Evolutionary conservation across 2,329 filamentous ascomycete species (phyloP), one percentile per base, ranked within the genome.

Genomic region (Colletotrichum sojae): DNA sequence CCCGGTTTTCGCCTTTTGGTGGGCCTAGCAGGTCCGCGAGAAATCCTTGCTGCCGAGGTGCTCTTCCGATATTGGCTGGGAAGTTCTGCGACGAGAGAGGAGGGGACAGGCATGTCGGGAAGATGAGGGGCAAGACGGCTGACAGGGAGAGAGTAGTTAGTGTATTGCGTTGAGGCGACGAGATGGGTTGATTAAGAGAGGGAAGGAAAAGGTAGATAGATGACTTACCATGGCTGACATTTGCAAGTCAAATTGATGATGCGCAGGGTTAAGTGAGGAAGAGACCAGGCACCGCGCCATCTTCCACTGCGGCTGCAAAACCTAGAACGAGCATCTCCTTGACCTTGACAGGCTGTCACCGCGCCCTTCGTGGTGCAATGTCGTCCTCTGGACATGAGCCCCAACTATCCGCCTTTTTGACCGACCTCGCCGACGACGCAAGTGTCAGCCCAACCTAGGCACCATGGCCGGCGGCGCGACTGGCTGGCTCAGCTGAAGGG

Each of bases 31-130:
- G 31, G 55, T 64, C 31, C 22, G 27, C 40, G 22, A 40, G 46
- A 49, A 54, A 68, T 53, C 61, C 65, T 55, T 59, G 48, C 49
- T 59, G 48, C 65, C 65, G 55, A 69, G 49, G 40, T 55, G 25
- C 31, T 45, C 31, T 61, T 52, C 40, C 55, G 49, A 66, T 55
- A 65, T 66, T 69, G 53, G 48, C 62, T 55, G 61, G 52, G 49
- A 39, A 43, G 54, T 48, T 25, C 20, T 55, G 40, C 51, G 40
- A 57, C 31, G 18, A 55, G 25, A 56, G 48, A 43, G 43, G 40
- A 61, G 56, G 16, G 31, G 16, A 62, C 57, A 55, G 22, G 25
- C 20, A 39, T 55, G 31, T 40, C 27, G 20, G 45, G 48, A 48
- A 56, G 53, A 53, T 62, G 59, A 56, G 51, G 60, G 60, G 60